phyloP scores from a whole-genome alignment of 75 land plant species.

The Sequoiadendron giganteum region DNA sequence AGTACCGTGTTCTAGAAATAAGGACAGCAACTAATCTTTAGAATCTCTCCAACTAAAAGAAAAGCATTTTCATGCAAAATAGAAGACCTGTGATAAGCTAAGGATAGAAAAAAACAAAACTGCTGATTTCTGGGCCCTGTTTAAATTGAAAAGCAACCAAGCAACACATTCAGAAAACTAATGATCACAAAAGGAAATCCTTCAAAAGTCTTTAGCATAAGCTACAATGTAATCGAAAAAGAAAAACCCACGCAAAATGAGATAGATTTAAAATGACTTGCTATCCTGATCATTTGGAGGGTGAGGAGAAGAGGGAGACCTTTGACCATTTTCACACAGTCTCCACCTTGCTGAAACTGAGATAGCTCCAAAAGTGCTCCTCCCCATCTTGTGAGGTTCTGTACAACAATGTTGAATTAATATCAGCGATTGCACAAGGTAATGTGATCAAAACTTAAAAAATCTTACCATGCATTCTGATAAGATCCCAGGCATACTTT shows the following conservation, averaged over 20 bases:
- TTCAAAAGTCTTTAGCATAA: neutral
- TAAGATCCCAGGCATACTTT: neutral
- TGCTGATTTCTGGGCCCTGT: no score
- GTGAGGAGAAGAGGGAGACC: slow-evolving; percentile 27
- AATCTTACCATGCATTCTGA: neutral
- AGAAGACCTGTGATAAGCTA: neutral
- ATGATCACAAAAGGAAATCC: neutral
- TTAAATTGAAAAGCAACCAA: no score
- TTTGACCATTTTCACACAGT: slow-evolving; percentile 66
- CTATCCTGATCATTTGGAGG: neutral
- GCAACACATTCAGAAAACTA: no score
- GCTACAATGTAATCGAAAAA: neutral
- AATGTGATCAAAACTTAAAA: neutral
- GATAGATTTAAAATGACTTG: neutral
- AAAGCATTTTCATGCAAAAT: neutral
- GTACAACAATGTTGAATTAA: slow-evolving; percentile 2
- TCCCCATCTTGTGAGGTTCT: slow-evolving; percentile 96
- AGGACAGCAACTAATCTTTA: no score
- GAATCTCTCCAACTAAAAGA: no score
- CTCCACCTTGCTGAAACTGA: slow-evolving; percentile 71
- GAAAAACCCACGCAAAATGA: neutral
- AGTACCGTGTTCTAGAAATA: no score
- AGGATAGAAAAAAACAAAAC: neutral
- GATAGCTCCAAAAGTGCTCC: slow-evolving; percentile 89
- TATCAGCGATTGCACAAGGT: neutral